These are phyloP conservation scores for Asparagopsis taxiformis DNA, from an alignment of 31 red algal species.

Conservation along the genomic window DNA sequence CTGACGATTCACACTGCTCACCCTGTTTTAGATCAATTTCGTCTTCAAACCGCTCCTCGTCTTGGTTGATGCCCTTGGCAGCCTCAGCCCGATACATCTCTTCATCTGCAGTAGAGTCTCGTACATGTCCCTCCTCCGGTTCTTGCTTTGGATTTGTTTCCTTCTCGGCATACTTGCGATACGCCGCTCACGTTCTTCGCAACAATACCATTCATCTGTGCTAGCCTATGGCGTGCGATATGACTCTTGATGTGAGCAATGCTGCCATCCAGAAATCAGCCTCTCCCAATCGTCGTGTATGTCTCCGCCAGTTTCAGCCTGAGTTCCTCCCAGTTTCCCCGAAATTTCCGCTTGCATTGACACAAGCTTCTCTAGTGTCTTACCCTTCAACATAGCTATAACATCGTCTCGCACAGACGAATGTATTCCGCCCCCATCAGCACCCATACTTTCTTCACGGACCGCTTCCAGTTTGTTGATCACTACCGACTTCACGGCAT, in stretches of 20 bases:
- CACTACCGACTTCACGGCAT: background rate
- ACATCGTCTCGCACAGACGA: constrained; percentile 2
- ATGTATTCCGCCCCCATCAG: constrained; percentile 1
- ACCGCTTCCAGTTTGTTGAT: background rate
- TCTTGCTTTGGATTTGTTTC: background rate
- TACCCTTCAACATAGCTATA: background rate
- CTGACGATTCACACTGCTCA: background rate
- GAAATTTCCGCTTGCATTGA: constrained; percentile 46
- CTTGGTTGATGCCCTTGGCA: constrained; percentile 16
- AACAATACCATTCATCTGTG: constrained; percentile 26
- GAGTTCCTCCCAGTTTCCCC: constrained; percentile 6
- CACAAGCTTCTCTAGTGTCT: constrained; percentile 18
- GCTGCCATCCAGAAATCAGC: constrained; percentile 52
- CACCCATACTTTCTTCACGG: background rate
- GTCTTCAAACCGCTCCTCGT: constrained; percentile 56
- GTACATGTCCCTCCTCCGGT: background rate
- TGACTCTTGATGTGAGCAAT: constrained; percentile 26
- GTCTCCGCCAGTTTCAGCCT: background rate
- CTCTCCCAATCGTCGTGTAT: constrained; percentile 29
- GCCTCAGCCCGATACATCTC: constrained; percentile 18
- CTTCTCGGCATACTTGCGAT: background rate
- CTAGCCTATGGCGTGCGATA: constrained; percentile 13
- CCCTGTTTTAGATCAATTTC: constrained; percentile 34
- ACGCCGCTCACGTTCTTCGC: constrained; percentile 11
- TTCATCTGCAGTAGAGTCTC: background rate